Evolutionary conservation across 345 rosid species (phyloP).

Genomic region (Bruguiera parviflora): DNA sequence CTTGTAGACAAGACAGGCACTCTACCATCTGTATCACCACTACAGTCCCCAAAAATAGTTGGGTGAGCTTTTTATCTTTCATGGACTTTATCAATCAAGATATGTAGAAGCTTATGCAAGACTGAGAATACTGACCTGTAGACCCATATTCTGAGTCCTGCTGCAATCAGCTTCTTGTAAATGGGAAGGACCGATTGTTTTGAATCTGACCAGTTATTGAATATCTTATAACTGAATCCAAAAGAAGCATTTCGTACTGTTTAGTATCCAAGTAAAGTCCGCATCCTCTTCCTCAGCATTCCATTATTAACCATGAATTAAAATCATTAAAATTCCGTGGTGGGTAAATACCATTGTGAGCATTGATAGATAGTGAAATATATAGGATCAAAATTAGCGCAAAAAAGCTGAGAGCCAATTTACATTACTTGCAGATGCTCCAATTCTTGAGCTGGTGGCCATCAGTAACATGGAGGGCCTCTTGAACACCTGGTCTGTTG

Average conservation of each 20-base stretch:
- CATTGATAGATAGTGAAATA: background rate
- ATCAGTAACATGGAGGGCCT: slow-evolving; percentile 79
- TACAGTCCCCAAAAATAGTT: slow-evolving; percentile 21
- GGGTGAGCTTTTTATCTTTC: too few relatives aligned
- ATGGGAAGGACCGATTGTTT: slow-evolving; percentile 71
- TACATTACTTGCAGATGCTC: slow-evolving; percentile 88
- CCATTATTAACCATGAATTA: too few relatives aligned
- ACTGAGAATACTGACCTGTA: slow-evolving; percentile 54
- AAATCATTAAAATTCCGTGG: too few relatives aligned
- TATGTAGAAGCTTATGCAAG: background rate
- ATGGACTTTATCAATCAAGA: too few relatives aligned
- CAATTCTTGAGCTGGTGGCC: slow-evolving; percentile 61
- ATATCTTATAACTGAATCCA: slow-evolving; percentile 49
- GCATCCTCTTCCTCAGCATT: background rate
- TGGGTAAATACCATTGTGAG: background rate
- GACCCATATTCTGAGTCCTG: slow-evolving; percentile 79
- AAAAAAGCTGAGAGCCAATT: background rate
- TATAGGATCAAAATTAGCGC: background rate
- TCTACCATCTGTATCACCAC: slow-evolving; percentile 98
- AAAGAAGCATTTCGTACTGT: background rate
- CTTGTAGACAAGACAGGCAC: slow-evolving; percentile 86
- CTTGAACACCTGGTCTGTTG: slow-evolving; percentile 76
- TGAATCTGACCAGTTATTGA: slow-evolving; percentile 48
- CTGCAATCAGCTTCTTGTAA: slow-evolving; percentile 71
- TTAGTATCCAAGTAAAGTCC: background rate